These are phyloP conservation scores for Phytophthora vignae DNA, from an alignment of 352 stramenopile species.

Conservation along the genomic window DNA sequence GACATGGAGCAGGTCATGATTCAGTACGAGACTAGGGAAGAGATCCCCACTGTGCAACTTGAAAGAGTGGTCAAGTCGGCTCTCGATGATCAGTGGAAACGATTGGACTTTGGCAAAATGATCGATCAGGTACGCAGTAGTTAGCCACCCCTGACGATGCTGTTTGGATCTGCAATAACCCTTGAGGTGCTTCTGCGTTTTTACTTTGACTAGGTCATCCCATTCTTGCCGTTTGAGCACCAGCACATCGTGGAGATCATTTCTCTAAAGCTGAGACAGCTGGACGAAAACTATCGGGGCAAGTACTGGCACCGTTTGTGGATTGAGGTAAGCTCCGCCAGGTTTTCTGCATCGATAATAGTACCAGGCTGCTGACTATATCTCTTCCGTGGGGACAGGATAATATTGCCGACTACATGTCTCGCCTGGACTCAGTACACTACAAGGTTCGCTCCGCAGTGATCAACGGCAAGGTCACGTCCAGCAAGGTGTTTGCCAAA, in stretches of 20 bases:
- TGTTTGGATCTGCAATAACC: neutral
- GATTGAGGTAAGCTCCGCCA: constrained; percentile 62
- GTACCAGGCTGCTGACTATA: neutral
- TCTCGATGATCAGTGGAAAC: constrained; percentile 87
- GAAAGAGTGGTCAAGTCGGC: constrained; percentile 82
- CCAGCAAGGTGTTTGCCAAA: constrained; percentile 83
- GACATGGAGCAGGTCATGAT: constrained; percentile 90
- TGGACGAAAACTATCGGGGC: constrained; percentile 77
- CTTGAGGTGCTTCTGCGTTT: neutral
- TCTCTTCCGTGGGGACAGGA: constrained; percentile 24
- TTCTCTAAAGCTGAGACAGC: constrained; percentile 76
- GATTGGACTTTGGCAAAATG: constrained; percentile 92
- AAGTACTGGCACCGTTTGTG: constrained; percentile 82
- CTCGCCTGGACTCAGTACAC: constrained; percentile 72
- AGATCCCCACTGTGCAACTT: constrained; percentile 65
- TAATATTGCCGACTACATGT: constrained; percentile 74
- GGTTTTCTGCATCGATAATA: neutral
- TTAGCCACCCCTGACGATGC: neutral
- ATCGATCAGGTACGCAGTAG: constrained; percentile 68
- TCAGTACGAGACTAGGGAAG: constrained; percentile 75
- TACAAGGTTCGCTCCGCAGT: constrained; percentile 72
- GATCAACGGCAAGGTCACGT: constrained; percentile 56
- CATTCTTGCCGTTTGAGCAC: constrained; percentile 90
- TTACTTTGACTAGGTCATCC: constrained; percentile 69
- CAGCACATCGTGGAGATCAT: constrained; percentile 84